These are phyloP conservation scores for Cyberlindnera saturnus DNA, from an alignment of 805 yeast genomes.

Conservation along the genomic window DNA sequence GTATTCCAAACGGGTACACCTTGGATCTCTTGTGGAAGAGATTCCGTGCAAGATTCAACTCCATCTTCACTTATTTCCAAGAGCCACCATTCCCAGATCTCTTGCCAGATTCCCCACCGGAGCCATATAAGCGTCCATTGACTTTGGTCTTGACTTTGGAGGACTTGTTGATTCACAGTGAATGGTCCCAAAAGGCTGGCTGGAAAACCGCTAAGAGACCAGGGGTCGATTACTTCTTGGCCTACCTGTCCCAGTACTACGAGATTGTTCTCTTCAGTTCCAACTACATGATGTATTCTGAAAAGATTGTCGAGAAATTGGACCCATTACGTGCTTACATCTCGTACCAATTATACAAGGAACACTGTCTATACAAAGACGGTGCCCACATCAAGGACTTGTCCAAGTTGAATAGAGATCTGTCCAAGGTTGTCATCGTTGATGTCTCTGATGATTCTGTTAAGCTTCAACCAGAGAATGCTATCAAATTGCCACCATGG, in stretches of 20 bases:
- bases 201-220: slow-evolving; percentile 99
- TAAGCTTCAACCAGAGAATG: slow-evolving; percentile 87
- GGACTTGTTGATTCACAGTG: slow-evolving; percentile 84
- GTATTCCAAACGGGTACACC: slow-evolving; percentile 60
- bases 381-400: slow-evolving; percentile 89
- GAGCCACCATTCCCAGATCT: slow-evolving; percentile 93
- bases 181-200: slow-evolving; percentile 87
- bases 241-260: slow-evolving; percentile 90
- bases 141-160: slow-evolving; percentile 88
- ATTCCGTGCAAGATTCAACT: slow-evolving; percentile 61
- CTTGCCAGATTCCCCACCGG: slow-evolving; percentile 87
- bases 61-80: slow-evolving; percentile 74
- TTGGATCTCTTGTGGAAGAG: slow-evolving; percentile 63
- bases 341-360: slow-evolving; percentile 82
- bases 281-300: slow-evolving; percentile 80
- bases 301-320: slow-evolving; percentile 75
- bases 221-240: slow-evolving; percentile 93
- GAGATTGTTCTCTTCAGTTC: slow-evolving; percentile 90
- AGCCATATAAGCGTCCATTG: slow-evolving; percentile 86
- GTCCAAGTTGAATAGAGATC: slow-evolving; percentile 84
- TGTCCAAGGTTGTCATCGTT: slow-evolving; percentile 69
- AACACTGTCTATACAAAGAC: slow-evolving; percentile 79
- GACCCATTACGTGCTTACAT: slow-evolving; percentile 92
- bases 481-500: slow-evolving; percentile 84
- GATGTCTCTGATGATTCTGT: slow-evolving; percentile 73